Evolutionary conservation across 1,284 basidiomycete species (phyloP), one percentile per base, ranked within the genome.

Genomic region (Trichosporon coremiiforme): DNA sequence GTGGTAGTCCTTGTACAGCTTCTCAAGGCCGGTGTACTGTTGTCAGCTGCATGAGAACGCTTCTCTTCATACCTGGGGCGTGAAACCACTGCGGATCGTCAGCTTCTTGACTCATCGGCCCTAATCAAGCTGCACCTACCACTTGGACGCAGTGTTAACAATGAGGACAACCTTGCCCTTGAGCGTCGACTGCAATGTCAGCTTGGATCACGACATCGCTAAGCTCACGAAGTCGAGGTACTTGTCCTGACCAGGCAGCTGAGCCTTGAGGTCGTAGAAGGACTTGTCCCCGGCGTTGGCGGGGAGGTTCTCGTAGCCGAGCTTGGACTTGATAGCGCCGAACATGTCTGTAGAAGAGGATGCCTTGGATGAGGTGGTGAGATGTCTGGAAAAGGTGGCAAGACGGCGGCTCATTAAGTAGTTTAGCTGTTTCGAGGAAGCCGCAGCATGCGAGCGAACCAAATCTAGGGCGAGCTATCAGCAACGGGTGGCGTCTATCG

Each of bases 91-190:
- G 60, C 17, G 22, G 15, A 62, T 33, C 41, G 68, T 73, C 64
- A 75, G 69, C 62, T 38, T 62, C 29, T 33, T 33, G 29, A 25
- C n/a, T 6, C 4, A 45, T 13, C 12, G 33, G 33, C 33, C 15
- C 4, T 41, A 13, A 5, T 41, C 41, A 15, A 17, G 17, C 41
- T n/a, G 22, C 22, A 77, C 83, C 68, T 64, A 80, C 82, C 83
- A 84, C 76, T 86, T 85, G 70, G 84, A 85, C 2, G 87, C 87
- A 2, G 85, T 86, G 80, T 87, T 87, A 75, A 87, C 84, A 73
- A 87, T 83, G 60, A 88, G 77, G 29, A 86, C 85, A 66, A 85
- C 84, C 75, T 88, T 87, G 76, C 85, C 86, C 73, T 85, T 84
- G 74, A 85, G 71, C 2, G 74, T 72, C 20, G 76, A 66, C 78